Evolutionary conservation across 1,284 basidiomycete genomes (phyloP), one percentile per base, ranked within the genome.

Genomic region (Spongiforma sp.): DNA sequence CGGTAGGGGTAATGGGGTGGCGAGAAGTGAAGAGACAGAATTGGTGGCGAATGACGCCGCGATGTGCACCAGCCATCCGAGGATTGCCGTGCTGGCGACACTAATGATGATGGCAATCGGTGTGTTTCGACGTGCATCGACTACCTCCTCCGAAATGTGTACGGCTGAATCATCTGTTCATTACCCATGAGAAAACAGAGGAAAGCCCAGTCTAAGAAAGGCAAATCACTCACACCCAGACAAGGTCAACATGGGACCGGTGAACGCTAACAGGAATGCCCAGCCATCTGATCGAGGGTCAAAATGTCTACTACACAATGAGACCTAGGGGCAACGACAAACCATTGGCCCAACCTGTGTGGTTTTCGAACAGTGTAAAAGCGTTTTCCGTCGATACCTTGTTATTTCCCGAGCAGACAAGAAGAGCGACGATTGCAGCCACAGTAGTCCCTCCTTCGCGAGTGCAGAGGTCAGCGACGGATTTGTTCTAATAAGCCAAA

Each of bases 71-170:
- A 90, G 69, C 88, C 88, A 91, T 41, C 89, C 90, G 5, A 91
- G 74, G 48, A 80, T 76, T 36, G 86, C 83, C 4, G 89, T 90
- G 11, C 79, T 83, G n/a, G 80, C 81, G 19, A 90, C 88, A 36
- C 86, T 86, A 37, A 87, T 78, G 33, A 93, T 80, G 70, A 95
- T 94, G 4, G 93, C 93, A 59, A 92, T 85, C 2, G 93, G 93
- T 2, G 91, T 90, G 24, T 88, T 87, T 59, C 81, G 80, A 15
- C 85, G 83, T 5, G 91, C 91, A 46, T 87, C 87, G 8, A 88
- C 78, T 0, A 88, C 86, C 75, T 93, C 91, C 77, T 93, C 91
- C 15, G 88, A 84, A 57, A 93, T 88, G 70, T 93, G 90, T n/a
- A 89, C 89, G 4, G 91, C 89, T 33, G 90, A 90, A 70, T 93